A percentile compares a stretch with the other conserved stretches of the same genome.
Evolutionary conservation across 768 basidiomycete genomes (phyloP).

Genomic region (Pulveroboletus ravenelii): DNA sequence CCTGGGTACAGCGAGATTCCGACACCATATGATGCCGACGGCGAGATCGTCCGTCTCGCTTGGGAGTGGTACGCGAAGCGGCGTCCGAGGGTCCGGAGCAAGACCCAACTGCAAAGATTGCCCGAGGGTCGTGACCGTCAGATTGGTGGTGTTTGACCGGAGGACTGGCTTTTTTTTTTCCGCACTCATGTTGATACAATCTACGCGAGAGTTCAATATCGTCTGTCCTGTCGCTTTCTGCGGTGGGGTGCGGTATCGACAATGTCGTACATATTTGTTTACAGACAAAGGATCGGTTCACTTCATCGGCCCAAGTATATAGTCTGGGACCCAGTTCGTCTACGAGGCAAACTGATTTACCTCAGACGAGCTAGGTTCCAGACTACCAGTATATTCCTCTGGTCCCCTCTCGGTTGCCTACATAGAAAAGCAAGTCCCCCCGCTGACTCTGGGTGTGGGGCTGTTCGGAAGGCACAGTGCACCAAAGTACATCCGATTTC

Average conservation of each 20-base stretch:
- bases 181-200: neutral
- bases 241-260: neutral
- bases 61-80: conserved; percentile 94
- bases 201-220: neutral
- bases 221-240: neutral
- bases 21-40: conserved; percentile 93
- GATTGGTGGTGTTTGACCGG: conserved; percentile 19
- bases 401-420: too few species aligned
- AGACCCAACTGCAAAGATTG: conserved; percentile 55
- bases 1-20: conserved; percentile 95
- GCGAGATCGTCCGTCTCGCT: conserved; percentile 82
- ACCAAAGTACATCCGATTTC: too few species aligned
- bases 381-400: too few species aligned
- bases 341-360: too few species aligned
- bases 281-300: too few species aligned
- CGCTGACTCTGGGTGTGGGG: too few species aligned
- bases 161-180: neutral
- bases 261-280: too few species aligned
- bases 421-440: too few species aligned
- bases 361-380: too few species aligned
- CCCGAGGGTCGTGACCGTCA: conserved; percentile 57
- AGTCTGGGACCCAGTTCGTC: too few species aligned
- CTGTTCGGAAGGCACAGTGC: too few species aligned
- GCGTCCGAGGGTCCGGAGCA: conserved; percentile 62
- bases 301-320: too few species aligned